Base-by-base conservation (phyloP, 768 basidiomycete genomes). In the Lactarius tabidus region DNA sequence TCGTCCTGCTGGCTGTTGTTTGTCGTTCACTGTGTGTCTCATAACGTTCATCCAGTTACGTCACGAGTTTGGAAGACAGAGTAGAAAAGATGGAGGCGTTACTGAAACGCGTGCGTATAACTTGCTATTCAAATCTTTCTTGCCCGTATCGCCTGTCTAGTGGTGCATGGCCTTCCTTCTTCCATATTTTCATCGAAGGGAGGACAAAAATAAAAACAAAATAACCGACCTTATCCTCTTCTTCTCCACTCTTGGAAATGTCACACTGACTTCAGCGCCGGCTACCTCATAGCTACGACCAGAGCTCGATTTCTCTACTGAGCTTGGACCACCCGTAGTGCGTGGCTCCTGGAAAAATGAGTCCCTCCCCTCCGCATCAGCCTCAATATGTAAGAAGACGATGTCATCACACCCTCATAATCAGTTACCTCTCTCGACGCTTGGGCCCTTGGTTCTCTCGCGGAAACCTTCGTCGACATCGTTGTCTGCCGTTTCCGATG, bases 301-400 rank as follows among this genome's bases (percentile, higher is more conserved):
- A 35, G 82, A 83, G 66, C 72, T 75, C 53, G 85, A 89, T 71
- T 86, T 88, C 71, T 80, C 83, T 38, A 74, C 79, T 26, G 83
- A 87, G 67, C 77, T 91, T 55, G 89, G 89, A 0, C 84, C 85
- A 8, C 82, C 82, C 1, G 75, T 90, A 10, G 39, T 83, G 54
- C 83, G 87, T 41, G 87, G 81, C 68, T 88, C 87, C 6, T 90
- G 89, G 89, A 88, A 74, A 69, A 63, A 72, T 35, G 68, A 69
- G 31, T 76, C 78, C 31, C 29, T 9, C 31, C 2, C 3, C 17
- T 53, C 65, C 26, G 2, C 35, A 14, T 33, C 68, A n/a, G 12
- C 57, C 38, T 36, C 64, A n/a, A 3, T 57, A 55, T 31, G 5
- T 52, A 60, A 59, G 15, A 58, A 62, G n/a, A 68, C 51, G 35